phyloP scores from a whole-genome alignment of 2,329 filamentous ascomycete species.

The Neonectria faginata region DNA sequence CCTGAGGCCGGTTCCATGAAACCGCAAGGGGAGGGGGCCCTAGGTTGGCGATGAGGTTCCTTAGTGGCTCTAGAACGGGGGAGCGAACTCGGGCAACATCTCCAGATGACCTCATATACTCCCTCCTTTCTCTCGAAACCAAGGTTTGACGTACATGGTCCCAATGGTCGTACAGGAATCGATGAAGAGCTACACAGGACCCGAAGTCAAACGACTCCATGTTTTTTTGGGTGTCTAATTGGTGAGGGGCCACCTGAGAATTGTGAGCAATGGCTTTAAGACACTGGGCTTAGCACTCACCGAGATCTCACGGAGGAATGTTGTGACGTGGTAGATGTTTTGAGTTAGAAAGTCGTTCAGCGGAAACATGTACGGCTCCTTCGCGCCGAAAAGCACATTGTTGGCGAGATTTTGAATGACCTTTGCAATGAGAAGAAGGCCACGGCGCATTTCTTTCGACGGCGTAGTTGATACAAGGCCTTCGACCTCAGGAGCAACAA shows the following conservation, averaged over 20 bases:
- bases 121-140: constrained; percentile 68
- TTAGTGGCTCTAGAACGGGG: constrained; percentile 69
- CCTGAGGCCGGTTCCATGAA: constrained; percentile 75
- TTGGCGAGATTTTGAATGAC: constrained; percentile 79
- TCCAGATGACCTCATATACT: constrained; percentile 65
- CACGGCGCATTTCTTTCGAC: constrained; percentile 76
- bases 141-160: constrained; percentile 75
- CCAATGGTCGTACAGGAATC: constrained; percentile 79
- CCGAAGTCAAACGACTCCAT: constrained; percentile 74
- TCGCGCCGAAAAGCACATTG: constrained; percentile 77
- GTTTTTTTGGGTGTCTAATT: constrained; percentile 54
- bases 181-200: constrained; percentile 75
- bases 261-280: neutral
- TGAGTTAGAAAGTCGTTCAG: constrained; percentile 76
- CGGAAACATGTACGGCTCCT: constrained; percentile 79
- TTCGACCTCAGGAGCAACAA: constrained; percentile 76
- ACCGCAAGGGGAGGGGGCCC: constrained; percentile 76
- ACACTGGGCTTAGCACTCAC: constrained; percentile 54
- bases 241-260: constrained; percentile 60
- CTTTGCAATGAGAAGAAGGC: constrained; percentile 76
- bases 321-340: constrained; percentile 76
- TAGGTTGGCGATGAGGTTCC: constrained; percentile 73
- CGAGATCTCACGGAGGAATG: constrained; percentile 75
- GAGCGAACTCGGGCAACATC: constrained; percentile 65
- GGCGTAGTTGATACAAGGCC: constrained; percentile 71